These are phyloP conservation scores for Euphorbia celastroides DNA, from an alignment of 441 rosid genomes.

Conservation along the genomic window DNA sequence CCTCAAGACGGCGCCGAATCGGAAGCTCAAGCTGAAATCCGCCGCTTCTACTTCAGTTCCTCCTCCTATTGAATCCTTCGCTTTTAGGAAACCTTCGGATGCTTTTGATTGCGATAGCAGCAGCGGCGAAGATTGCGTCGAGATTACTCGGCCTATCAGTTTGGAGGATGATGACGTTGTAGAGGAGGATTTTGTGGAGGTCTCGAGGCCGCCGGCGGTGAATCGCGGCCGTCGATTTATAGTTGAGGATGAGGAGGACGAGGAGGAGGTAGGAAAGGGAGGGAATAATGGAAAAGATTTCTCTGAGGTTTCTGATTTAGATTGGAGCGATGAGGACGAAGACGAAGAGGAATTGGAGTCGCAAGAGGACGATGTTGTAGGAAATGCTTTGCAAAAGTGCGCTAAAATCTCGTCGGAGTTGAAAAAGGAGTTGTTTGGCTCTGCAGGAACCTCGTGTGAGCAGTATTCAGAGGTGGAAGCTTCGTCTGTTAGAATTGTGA, in stretches of 20 bases:
- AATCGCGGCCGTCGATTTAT: constrained; percentile 67
- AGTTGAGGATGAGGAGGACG: constrained; percentile 43
- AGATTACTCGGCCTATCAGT: constrained; percentile 21
- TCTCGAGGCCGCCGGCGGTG: constrained; percentile 13
- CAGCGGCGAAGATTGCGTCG: constrained; percentile 43
- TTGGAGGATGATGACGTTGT: constrained; percentile 56
- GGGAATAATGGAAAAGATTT: constrained; percentile 35
- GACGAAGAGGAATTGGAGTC: constrained; percentile 19
- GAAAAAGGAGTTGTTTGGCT: constrained; percentile 70
- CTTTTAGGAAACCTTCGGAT: constrained; percentile 26
- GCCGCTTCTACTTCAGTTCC: constrained; percentile 34
- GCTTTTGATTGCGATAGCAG: constrained; percentile 10
- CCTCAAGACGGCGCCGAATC: constrained; percentile 31
- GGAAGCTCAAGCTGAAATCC: constrained; percentile 12
- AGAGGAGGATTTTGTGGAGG: constrained; percentile 24
- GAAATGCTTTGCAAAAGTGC: constrained; percentile 81
- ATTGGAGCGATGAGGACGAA: constrained; percentile 34
- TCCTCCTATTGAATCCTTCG: constrained; percentile 69
- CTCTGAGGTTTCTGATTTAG: constrained; percentile 44
- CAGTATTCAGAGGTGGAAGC: constrained; percentile 82
- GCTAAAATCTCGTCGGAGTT: constrained; percentile 73
- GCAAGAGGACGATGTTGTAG: constrained; percentile 63
- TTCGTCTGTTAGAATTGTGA: constrained; percentile 77
- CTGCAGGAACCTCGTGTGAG: constrained; percentile 54
- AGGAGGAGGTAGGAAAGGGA: constrained; percentile 33